Percentiles rank a stretch among this genome's conserved stretches.
Evolutionary conservation across 2,329 filamentous ascomycete genomes (phyloP).

Genomic region (Alternaria infectoria): DNA sequence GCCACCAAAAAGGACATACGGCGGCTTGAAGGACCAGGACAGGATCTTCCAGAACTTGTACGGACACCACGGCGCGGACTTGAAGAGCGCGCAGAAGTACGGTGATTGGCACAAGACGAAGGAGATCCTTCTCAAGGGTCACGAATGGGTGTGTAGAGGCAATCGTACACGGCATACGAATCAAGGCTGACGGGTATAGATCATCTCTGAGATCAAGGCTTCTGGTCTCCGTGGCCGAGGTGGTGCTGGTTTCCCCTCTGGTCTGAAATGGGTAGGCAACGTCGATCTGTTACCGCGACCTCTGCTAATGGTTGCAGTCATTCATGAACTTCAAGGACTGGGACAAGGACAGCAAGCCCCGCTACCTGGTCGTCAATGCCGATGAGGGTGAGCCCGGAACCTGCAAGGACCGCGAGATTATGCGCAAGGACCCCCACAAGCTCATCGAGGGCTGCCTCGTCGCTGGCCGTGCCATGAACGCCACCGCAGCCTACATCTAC

Average conservation of each 20-base stretch:
- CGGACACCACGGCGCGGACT: conserved; percentile 85
- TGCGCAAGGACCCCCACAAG: conserved; percentile 99
- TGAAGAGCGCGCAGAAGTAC: conserved; percentile 96
- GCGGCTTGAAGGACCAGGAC: conserved; percentile 93
- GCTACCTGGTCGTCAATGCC: conserved; percentile 97
- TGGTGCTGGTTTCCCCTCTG: conserved; percentile 96
- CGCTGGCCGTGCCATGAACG: conserved; percentile 97
- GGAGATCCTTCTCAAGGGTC: conserved; percentile 94
- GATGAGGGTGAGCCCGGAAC: conserved; percentile 99
- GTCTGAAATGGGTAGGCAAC: conserved; percentile 88
- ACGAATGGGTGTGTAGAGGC: conserved; percentile 74
- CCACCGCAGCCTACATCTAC: conserved; percentile 97
- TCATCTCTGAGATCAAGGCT: conserved; percentile 96
- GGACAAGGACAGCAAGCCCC: conserved; percentile 96
- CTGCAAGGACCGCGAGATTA: conserved; percentile 99
- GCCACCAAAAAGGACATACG: conserved; percentile 70
- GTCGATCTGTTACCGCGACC: not conserved
- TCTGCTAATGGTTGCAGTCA: conserved; percentile 64
- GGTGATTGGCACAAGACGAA: conserved; percentile 99
- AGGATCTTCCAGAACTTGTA: conserved; percentile 99
- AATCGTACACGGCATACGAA: not conserved
- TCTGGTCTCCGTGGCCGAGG: conserved; percentile 94
- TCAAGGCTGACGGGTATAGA: conserved; percentile 57
- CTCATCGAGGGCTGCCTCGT: conserved; percentile 96
- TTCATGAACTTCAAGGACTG: conserved; percentile 99